Evolutionary conservation across 2,329 filamentous ascomycete species (phyloP).

Genomic region (Byssothecium circinans): DNA sequence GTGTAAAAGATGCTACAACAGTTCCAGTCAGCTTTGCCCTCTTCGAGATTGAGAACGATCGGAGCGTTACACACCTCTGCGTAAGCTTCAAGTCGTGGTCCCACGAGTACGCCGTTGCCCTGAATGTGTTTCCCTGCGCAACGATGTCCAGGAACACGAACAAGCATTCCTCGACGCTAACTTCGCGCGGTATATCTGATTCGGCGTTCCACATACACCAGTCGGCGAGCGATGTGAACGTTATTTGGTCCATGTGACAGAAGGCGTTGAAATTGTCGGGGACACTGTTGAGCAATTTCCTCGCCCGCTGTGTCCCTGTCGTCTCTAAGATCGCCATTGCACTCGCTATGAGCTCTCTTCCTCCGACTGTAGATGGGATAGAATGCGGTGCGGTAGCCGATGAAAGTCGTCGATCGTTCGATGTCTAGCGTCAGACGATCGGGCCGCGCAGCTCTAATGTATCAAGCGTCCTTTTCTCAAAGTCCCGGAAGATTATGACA

Average conservation of each 20-base stretch:
- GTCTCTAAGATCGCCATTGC: slow-evolving; percentile 26
- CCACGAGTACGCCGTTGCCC: slow-evolving; percentile 35
- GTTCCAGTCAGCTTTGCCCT: slow-evolving; percentile 14
- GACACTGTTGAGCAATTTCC: slow-evolving; percentile 37
- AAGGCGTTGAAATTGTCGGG: slow-evolving; percentile 43
- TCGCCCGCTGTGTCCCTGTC: slow-evolving; percentile 33
- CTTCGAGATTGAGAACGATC: background rate
- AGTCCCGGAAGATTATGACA: too few species aligned
- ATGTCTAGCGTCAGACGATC: too few species aligned
- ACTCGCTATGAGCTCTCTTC: background rate
- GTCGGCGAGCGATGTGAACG: slow-evolving; percentile 42
- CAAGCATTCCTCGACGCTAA: slow-evolving; percentile 42
- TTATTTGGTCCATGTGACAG: slow-evolving; percentile 43
- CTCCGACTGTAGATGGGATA: background rate
- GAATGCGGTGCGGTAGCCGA: too few species aligned
- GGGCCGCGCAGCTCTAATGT: too few species aligned
- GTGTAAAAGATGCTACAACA: slow-evolving; percentile 39
- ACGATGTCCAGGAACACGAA: slow-evolving; percentile 44
- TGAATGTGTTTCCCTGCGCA: slow-evolving; percentile 41
- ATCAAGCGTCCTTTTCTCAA: too few species aligned
- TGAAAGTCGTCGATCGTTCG: too few species aligned
- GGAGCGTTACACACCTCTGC: slow-evolving; percentile 31
- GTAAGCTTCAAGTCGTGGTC: slow-evolving; percentile 40
- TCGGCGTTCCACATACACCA: slow-evolving; percentile 40
- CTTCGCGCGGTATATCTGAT: slow-evolving; percentile 30